Percentiles rank a stretch among this genome's conserved stretches.
phyloP scores from a whole-genome alignment of 305 asterid species.

The Solanum hybrid region DNA sequence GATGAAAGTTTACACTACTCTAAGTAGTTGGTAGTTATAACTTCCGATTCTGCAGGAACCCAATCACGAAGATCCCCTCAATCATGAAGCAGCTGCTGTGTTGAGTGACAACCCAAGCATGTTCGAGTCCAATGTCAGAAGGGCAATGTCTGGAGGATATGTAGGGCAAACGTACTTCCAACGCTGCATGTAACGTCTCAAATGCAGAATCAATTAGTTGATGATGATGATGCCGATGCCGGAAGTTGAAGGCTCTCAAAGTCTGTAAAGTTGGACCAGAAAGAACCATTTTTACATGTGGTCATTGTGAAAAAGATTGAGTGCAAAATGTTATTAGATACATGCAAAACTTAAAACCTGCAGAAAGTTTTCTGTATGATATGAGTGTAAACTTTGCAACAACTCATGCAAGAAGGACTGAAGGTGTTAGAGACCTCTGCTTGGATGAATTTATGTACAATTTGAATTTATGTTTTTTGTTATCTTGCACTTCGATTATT shows the following conservation, averaged over 20 bases:
- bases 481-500: not conserved
- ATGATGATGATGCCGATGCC: slow-evolving; percentile 9
- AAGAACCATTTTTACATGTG: not conserved
- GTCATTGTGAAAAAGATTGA: not conserved
- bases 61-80: slow-evolving; percentile 56
- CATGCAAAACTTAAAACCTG: slow-evolving; percentile 20
- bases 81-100: slow-evolving; percentile 52
- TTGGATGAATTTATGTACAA: not conserved
- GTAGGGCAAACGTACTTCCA: slow-evolving; percentile 38
- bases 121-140: slow-evolving; percentile 42
- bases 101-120: slow-evolving; percentile 42
- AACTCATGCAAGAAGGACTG: not conserved
- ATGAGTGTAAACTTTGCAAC: not conserved
- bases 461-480: not conserved
- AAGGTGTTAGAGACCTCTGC: not conserved
- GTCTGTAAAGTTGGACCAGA: slow-evolving; percentile 18
- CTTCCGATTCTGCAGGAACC: slow-evolving; percentile 33
- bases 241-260: not conserved
- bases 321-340: slow-evolving; percentile 9
- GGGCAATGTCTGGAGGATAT: slow-evolving; percentile 45
- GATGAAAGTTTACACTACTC: not conserved
- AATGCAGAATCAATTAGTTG: slow-evolving; percentile 4
- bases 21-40: not conserved
- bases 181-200: slow-evolving; percentile 26
- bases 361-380: slow-evolving; percentile 31